These are phyloP conservation scores for Tetrastigma voinierianum DNA, from an alignment of 164 flowering plant species.

Conservation along the genomic window DNA sequence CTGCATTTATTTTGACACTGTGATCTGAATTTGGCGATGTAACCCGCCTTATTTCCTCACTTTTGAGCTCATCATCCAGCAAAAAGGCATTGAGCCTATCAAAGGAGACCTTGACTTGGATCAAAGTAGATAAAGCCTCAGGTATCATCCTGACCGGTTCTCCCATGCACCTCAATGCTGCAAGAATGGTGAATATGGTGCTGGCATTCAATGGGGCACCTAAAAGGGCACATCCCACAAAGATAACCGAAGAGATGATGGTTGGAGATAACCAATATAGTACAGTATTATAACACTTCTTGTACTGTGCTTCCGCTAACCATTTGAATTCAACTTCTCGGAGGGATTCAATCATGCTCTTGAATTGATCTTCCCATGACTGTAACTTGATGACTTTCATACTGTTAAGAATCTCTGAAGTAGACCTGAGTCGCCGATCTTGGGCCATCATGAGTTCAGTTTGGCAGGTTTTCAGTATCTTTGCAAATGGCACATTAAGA, in stretches of 20 bases:
- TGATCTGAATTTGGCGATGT: slow-evolving; percentile 1
- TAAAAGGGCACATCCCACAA: slow-evolving; percentile 54
- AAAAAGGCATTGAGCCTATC: slow-evolving; percentile 60
- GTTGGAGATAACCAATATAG: slow-evolving; percentile 86
- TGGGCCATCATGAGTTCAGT: slow-evolving; percentile 59
- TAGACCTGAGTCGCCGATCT: slow-evolving; percentile 65
- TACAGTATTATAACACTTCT: slow-evolving; percentile 38
- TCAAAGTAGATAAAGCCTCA: slow-evolving; percentile 60
- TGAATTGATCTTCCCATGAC: slow-evolving; percentile 90
- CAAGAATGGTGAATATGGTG: slow-evolving; percentile 77
- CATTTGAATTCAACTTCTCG: slow-evolving; percentile 65
- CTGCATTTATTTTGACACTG: slow-evolving; percentile 33
- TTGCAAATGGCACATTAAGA: slow-evolving; percentile 75
- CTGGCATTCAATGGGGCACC: slow-evolving; percentile 58
- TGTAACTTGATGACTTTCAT: slow-evolving; percentile 88
- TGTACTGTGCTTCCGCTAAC: slow-evolving; percentile 47
- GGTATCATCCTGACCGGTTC: slow-evolving; percentile 81
- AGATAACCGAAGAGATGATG: slow-evolving; percentile 62
- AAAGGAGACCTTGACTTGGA: slow-evolving; percentile 76
- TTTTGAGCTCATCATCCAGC: slow-evolving; percentile 64
- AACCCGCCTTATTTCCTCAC: slow-evolving; percentile 16
- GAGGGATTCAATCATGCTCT: slow-evolving; percentile 40
- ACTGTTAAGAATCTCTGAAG: slow-evolving; percentile 77
- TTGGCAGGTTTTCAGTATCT: slow-evolving; percentile 51
- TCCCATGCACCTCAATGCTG: slow-evolving; percentile 53